Conservation (phyloP, 495 filamentous ascomycete species). For the Annulohypoxylon nitens region DNA sequence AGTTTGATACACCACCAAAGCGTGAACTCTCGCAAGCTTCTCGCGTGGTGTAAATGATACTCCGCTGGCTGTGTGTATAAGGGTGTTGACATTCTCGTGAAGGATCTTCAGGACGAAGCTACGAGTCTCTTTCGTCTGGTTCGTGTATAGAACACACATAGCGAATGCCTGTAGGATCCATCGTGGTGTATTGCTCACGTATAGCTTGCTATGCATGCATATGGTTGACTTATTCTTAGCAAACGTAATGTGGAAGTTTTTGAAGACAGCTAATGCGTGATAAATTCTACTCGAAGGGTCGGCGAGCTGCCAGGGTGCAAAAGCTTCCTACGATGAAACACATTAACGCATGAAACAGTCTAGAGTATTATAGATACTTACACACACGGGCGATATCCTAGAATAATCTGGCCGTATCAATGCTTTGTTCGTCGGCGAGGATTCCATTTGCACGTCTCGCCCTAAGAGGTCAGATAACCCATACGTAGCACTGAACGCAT, state of each 20-base stretch:
- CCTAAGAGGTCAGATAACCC: constrained; percentile 4
- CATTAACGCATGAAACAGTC: not conserved
- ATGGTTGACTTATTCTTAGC: constrained; percentile 49
- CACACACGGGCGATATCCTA: constrained; percentile 47
- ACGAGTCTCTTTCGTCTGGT: constrained; percentile 49
- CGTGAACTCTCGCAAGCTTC: constrained; percentile 54
- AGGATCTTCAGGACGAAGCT: constrained; percentile 50
- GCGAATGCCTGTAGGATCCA: constrained; percentile 53
- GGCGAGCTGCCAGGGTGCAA: constrained; percentile 53
- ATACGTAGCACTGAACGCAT: not conserved
- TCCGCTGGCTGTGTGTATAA: constrained; percentile 31
- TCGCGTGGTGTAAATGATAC: constrained; percentile 40
- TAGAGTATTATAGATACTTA: constrained; percentile 22
- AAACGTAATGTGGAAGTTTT: constrained; percentile 45
- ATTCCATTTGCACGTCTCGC: constrained; percentile 7
- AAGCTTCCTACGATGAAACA: constrained; percentile 42
- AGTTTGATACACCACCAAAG: constrained; percentile 52
- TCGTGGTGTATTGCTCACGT: constrained; percentile 48
- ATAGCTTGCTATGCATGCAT: constrained; percentile 53
- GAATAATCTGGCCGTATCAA: constrained; percentile 38
- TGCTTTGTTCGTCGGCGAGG: constrained; percentile 14
- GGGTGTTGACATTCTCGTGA: constrained; percentile 42
- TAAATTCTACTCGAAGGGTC: constrained; percentile 49
- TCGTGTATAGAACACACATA: constrained; percentile 50
- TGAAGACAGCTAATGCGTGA: constrained; percentile 47